phyloP scores from a whole-genome alignment of 2,329 filamentous ascomycete genomes.

The Shiraia sp. region DNA sequence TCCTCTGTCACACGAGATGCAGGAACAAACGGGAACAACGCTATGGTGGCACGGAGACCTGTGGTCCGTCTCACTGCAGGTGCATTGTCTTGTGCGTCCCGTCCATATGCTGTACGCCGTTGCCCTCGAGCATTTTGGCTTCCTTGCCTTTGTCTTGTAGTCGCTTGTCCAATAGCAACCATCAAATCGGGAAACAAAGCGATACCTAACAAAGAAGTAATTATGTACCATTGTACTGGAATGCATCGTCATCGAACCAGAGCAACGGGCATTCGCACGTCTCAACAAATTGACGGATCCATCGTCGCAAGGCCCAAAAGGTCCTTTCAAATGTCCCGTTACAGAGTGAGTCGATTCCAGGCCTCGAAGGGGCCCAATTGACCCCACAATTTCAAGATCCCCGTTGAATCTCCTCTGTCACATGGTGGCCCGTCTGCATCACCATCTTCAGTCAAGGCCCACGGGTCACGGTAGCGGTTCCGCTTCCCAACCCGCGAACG shows the following conservation, averaged over 20 bases:
- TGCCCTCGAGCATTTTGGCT: too few relatives aligned
- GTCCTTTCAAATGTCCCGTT: too few relatives aligned
- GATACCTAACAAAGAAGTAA: too few relatives aligned
- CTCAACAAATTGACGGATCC: too few relatives aligned
- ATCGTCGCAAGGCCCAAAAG: too few relatives aligned
- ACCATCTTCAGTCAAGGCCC: background rate
- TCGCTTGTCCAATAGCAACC: too few relatives aligned
- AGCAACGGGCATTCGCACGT: too few relatives aligned
- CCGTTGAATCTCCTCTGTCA: background rate
- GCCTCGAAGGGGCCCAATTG: background rate
- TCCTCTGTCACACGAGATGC: constrained; percentile 3
- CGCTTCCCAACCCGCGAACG: background rate
- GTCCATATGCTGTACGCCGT: too few relatives aligned
- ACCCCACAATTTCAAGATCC: background rate
- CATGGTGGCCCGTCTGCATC: background rate
- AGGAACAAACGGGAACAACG: constrained; percentile 3
- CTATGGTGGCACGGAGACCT: background rate
- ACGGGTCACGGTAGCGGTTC: background rate
- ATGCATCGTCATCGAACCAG: too few relatives aligned
- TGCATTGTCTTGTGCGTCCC: background rate
- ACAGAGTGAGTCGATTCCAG: background rate
- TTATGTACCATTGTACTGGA: too few relatives aligned
- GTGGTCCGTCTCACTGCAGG: background rate
- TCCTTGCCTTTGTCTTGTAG: too few relatives aligned
- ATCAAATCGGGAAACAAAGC: too few relatives aligned